Evolutionary conservation across 495 filamentous ascomycete genomes (phyloP).

Genomic region (Penicillium bialowiezense): DNA sequence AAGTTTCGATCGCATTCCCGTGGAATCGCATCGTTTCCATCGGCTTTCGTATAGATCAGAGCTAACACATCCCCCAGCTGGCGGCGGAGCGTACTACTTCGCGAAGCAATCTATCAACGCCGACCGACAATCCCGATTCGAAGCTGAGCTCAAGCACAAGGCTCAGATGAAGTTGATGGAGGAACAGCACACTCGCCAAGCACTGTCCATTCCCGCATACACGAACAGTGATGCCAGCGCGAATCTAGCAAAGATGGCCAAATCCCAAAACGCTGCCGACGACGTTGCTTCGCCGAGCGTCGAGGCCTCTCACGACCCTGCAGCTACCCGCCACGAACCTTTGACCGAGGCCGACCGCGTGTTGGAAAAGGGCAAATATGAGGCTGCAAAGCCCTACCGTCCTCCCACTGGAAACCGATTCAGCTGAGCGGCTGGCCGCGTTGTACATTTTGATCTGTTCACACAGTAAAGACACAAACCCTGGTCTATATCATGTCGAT

Average conservation of each 20-base stretch:
- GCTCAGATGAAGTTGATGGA: constrained; percentile 59
- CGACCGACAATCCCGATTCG: constrained; percentile 69
- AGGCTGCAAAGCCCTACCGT: constrained; percentile 68
- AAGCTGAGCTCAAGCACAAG: constrained; percentile 63
- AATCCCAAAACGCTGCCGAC: constrained; percentile 43
- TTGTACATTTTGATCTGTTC: constrained; percentile 14
- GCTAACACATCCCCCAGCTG: constrained; percentile 48
- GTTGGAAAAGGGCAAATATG: constrained; percentile 86
- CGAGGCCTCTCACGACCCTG: constrained; percentile 78
- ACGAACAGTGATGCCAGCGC: constrained; percentile 26
- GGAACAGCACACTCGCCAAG: constrained; percentile 42
- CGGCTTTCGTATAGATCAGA: no score
- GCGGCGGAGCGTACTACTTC: constrained; percentile 93
- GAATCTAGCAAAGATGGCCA: constrained; percentile 36
- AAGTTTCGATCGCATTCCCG: not conserved
- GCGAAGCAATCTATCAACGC: constrained; percentile 92
- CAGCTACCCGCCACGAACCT: constrained; percentile 79
- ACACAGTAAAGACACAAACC: not conserved
- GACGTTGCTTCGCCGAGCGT: constrained; percentile 70
- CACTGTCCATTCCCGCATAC: constrained; percentile 10
- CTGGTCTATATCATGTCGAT: not conserved
- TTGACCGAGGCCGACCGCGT: constrained; percentile 67
- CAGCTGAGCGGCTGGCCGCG: constrained; percentile 38
- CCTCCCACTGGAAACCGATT: constrained; percentile 84
- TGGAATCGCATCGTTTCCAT: not conserved